Evolutionary conservation across 2,329 filamentous ascomycete genomes (phyloP).

Genomic region (Penicillium hesseltinei): DNA sequence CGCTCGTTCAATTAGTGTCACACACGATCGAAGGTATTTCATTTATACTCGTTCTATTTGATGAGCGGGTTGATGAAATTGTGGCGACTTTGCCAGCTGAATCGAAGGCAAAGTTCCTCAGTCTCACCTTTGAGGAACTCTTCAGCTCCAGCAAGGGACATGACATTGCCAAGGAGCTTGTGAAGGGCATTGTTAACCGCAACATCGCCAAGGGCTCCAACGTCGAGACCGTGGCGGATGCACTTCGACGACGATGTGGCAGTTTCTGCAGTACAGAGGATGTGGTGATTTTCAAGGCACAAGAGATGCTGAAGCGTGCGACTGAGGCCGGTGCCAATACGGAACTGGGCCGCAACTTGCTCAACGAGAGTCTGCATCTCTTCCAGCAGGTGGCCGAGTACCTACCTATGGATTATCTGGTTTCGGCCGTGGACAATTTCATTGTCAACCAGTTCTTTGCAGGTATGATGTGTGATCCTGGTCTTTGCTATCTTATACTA

Average conservation of each 20-base stretch:
- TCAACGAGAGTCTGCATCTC: conserved; percentile 84
- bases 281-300: conserved; percentile 96
- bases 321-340: conserved; percentile 73
- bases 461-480: conserved; percentile 41
- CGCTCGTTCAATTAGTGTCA: conserved; percentile 78
- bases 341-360: conserved; percentile 71
- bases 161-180: conserved; percentile 86
- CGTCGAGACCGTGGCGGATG: conserved; percentile 94
- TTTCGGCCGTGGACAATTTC: conserved; percentile 75
- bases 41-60: conserved; percentile 91
- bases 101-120: conserved; percentile 66
- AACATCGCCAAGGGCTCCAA: conserved; percentile 97
- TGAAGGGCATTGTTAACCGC: conserved; percentile 96
- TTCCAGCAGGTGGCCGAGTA: conserved; percentile 86
- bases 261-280: conserved; percentile 98
- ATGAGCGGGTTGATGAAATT: conserved; percentile 88
- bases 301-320: conserved; percentile 88
- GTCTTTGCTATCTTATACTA: conserved; percentile 8
- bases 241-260: conserved; percentile 85
- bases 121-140: conserved; percentile 81
- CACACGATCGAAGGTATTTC: conserved; percentile 96
- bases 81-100: conserved; percentile 70
- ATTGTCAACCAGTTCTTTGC: conserved; percentile 83
- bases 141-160: conserved; percentile 78
- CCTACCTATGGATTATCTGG: conserved; percentile 76